Conservation (phyloP, 352 stramenopile species). For the Globisporangium echinulatum region DNA sequence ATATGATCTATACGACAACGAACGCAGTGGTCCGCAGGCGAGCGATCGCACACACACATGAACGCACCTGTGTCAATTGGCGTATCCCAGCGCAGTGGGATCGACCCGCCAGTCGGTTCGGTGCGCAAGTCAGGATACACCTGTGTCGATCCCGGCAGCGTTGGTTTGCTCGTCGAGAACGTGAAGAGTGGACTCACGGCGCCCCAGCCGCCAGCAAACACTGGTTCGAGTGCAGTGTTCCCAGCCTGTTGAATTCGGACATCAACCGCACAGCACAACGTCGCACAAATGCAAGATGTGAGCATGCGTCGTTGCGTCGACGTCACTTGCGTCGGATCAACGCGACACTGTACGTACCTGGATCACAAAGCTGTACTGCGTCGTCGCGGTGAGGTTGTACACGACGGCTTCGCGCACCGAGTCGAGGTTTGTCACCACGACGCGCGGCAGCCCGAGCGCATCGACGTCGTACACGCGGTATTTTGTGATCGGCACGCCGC, state of each 20-base stretch:
- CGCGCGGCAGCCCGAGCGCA: slow-evolving; percentile 4
- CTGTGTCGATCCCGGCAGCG: slow-evolving; percentile 28
- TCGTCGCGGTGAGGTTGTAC: slow-evolving; percentile 24
- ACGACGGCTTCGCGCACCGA: slow-evolving; percentile 12
- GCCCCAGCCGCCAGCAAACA: slow-evolving; percentile 43
- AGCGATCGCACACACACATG: not conserved
- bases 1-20: not conserved
- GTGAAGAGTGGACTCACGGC: slow-evolving; percentile 18
- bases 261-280: not conserved
- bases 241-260: slow-evolving; percentile 25
- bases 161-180: slow-evolving; percentile 25
- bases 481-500: slow-evolving; percentile 46
- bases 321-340: not conserved
- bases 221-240: slow-evolving; percentile 22
- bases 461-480: slow-evolving; percentile 42
- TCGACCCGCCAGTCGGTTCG: slow-evolving; percentile 36
- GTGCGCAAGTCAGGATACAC: slow-evolving; percentile 13
- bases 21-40: not conserved
- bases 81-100: slow-evolving; percentile 40
- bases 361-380: slow-evolving; percentile 35
- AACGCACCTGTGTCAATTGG: slow-evolving; percentile 40
- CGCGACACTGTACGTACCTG: slow-evolving; percentile 26
- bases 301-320: too few relatives aligned
- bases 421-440: slow-evolving; percentile 14
- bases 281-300: not conserved